These are phyloP conservation scores for Beauveria pseudobassiana DNA, from an alignment of 2,329 filamentous ascomycete species.

Conservation along the genomic window DNA sequence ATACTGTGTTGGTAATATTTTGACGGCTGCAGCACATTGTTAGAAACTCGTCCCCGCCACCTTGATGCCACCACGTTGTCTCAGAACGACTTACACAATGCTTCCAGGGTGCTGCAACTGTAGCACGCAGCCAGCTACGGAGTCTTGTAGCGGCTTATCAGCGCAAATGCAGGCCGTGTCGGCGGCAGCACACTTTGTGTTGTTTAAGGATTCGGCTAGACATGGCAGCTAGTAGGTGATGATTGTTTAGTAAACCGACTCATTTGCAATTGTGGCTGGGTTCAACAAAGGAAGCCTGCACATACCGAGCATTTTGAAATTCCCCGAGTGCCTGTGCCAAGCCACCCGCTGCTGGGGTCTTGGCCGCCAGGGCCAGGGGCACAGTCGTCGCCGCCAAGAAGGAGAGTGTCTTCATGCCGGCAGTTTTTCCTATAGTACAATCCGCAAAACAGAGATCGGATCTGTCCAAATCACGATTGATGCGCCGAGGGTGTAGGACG, in stretches of 20 bases:
- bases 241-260: not conserved
- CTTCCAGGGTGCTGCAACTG: constrained; percentile 1
- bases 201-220: not conserved
- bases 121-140: not conserved
- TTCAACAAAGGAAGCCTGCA: no score
- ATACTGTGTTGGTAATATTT: constrained; percentile 16
- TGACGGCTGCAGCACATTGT: not conserved
- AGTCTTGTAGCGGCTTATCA: not conserved
- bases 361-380: not conserved
- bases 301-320: constrained; percentile 7
- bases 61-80: not conserved
- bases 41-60: not conserved
- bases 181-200: not conserved
- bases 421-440: no score
- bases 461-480: not conserved
- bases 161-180: constrained; percentile 5
- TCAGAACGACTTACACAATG: not conserved
- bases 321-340: not conserved
- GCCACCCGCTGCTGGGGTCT: not conserved
- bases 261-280: not conserved
- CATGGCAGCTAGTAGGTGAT: not conserved
- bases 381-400: not conserved
- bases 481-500: not conserved
- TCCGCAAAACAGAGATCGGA: not conserved
- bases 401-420: not conserved